phyloP scores from a whole-genome alignment of 2,329 filamentous ascomycete species.

The Fusarium sublunatum region DNA sequence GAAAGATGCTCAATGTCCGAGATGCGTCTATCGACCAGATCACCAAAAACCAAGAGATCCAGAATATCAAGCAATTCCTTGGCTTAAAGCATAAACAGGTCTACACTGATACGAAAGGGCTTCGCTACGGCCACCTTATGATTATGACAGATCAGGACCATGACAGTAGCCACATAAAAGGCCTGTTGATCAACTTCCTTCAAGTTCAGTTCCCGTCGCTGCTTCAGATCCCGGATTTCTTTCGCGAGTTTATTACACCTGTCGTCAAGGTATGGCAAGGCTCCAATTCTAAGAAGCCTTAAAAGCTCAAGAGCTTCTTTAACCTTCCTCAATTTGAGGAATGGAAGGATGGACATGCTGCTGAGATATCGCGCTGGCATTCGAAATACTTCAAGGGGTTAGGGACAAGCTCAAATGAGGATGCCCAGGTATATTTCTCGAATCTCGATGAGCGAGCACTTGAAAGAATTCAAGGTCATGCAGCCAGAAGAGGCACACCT shows the following conservation, averaged over 20 bases:
- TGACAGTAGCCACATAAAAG: constrained; percentile 99
- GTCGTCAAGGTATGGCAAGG: constrained; percentile 99
- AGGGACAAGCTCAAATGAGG: constrained; percentile 90
- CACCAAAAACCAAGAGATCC: constrained; percentile 94
- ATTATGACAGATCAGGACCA: constrained; percentile 99
- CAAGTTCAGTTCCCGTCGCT: constrained; percentile 95
- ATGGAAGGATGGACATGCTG: constrained; percentile 81
- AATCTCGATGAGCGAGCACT: constrained; percentile 90
- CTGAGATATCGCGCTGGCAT: constrained; percentile 82
- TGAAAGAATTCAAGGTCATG: constrained; percentile 93
- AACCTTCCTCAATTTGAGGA: constrained; percentile 95
- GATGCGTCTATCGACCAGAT: constrained; percentile 97
- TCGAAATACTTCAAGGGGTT: constrained; percentile 99
- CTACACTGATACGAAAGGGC: constrained; percentile 87
- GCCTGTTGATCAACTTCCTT: constrained; percentile 96
- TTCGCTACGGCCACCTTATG: constrained; percentile 98
- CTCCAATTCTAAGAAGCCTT: constrained; percentile 84
- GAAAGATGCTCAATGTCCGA: constrained; percentile 96
- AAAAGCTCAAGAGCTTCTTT: constrained; percentile 83
- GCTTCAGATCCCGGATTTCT: constrained; percentile 88
- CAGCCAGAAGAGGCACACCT: constrained; percentile 82
- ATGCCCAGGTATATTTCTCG: constrained; percentile 94
- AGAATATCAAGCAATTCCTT: constrained; percentile 99
- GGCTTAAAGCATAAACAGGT: constrained; percentile 95
- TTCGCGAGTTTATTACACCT: constrained; percentile 97